phyloP scores from a whole-genome alignment of 139 green algal species.

The Coelastrella sp. region DNA sequence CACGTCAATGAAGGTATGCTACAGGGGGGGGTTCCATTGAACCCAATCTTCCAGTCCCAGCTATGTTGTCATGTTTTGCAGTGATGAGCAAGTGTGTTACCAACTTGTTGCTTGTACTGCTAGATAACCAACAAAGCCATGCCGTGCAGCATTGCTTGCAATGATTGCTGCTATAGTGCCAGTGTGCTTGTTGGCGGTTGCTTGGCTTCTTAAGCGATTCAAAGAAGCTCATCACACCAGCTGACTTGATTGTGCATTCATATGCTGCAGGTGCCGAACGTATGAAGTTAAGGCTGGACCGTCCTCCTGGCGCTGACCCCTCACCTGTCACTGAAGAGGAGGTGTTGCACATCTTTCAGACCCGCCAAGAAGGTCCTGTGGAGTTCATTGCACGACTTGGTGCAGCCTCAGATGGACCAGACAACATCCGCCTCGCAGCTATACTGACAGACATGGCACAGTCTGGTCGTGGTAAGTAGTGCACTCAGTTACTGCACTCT shows the following conservation, averaged over 20 bases:
- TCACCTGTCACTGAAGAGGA: background rate
- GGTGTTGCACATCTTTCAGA: background rate
- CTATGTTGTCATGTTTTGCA: background rate
- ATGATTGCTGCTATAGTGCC: background rate
- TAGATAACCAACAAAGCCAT: background rate
- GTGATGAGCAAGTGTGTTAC: background rate
- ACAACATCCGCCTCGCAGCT: background rate
- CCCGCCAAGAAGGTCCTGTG: background rate
- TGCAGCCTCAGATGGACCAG: background rate
- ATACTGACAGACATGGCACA: background rate
- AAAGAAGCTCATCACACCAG: background rate
- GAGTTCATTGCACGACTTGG: conserved; percentile 1
- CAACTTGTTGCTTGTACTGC: background rate
- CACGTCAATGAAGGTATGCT: background rate
- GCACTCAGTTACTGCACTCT: background rate
- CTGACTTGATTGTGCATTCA: conserved; percentile 12
- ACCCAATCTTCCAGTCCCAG: background rate
- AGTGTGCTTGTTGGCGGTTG: background rate
- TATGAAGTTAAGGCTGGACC: background rate
- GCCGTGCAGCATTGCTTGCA: background rate
- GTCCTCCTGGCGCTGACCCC: background rate
- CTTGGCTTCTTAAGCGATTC: background rate
- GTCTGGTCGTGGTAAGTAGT: background rate
- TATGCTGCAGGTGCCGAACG: background rate
- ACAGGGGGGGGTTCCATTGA: background rate